Evolutionary conservation across 768 basidiomycete genomes (phyloP).

Genomic region (Calocybe gangraenosa): DNA sequence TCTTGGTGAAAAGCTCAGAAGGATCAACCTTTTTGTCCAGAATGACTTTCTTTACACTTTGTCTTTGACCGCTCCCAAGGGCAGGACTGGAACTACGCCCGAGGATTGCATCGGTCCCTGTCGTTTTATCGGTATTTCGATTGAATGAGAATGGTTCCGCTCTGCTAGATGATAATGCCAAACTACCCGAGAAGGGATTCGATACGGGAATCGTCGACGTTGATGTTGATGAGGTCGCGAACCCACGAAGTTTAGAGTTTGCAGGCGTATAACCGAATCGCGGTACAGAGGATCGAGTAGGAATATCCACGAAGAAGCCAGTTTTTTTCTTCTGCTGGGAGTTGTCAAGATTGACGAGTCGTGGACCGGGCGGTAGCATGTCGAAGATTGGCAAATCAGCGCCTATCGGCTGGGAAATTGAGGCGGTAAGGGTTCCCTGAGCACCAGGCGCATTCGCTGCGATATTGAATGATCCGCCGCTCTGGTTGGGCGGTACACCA

Average conservation of each 20-base stretch:
- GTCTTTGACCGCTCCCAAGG: constrained; percentile 63
- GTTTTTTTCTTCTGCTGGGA: constrained; percentile 69
- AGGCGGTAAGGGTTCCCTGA: constrained; percentile 70
- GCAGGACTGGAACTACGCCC: constrained; percentile 57
- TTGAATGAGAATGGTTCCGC: constrained; percentile 51
- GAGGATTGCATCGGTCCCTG: constrained; percentile 61
- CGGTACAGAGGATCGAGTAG: constrained; percentile 67
- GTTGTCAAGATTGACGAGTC: constrained; percentile 54
- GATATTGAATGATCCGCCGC: constrained; percentile 31
- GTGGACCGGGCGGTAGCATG: constrained; percentile 71
- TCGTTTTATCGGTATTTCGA: constrained; percentile 40
- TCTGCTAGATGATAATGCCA: constrained; percentile 54
- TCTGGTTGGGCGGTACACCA: constrained; percentile 29
- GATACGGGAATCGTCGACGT: constrained; percentile 31
- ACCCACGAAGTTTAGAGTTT: constrained; percentile 70
- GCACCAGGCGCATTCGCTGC: constrained; percentile 39
- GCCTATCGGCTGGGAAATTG: constrained; percentile 83
- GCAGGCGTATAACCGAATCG: constrained; percentile 66
- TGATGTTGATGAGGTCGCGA: constrained; percentile 42
- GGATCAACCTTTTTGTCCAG: constrained; percentile 82
- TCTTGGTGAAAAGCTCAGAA: constrained; percentile 58
- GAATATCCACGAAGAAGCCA: constrained; percentile 72
- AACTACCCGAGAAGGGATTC: constrained; percentile 30
- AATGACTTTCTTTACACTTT: constrained; percentile 91
- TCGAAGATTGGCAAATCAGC: constrained; percentile 70